Base-by-base conservation (phyloP, 1,139 yeast species). In the Kodamaea derodonti region DNA sequence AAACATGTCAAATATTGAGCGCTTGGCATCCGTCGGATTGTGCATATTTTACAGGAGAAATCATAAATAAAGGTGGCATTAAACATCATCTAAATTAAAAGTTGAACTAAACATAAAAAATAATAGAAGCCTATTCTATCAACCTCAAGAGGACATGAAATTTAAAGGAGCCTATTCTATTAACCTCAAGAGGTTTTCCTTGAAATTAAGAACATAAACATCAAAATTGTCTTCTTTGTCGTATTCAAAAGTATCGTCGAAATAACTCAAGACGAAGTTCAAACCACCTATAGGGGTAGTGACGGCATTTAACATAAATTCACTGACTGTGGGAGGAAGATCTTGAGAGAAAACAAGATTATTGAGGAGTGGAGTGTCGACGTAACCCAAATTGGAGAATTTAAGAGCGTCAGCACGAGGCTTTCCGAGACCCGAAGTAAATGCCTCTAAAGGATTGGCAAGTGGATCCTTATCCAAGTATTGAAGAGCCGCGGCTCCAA, bases 291-390 rank as follows among this genome's bases (percentile, higher is more conserved):
- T 16, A 1, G 54, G 42, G 1, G 69, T 58, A n/a, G 67, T 56
- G 4, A 66, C 48, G 8, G 60, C 50, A 37, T 48, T 58, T 16
- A 66, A 39, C 57, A 62, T 57, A 37, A 66, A 62, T 24, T 68
- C 72, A 7, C 66, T 45, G 1, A 68, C 64, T 2, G 50, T 42
- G 1, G 68, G 60, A 2, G 69, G 60, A 33, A 65, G 34, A 38
- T 65, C 69, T 40, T 68, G 74, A 1, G 66, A 49, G 41, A 68
- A 68, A 1, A 62, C 46, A 50, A 66, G 43, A 35, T 66, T 58
- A 1, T 41, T 46, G 12, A 68, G 51, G n/a, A 27, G 33, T 3
- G 40, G 39, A 3, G 33, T 17, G 31, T 52, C 52, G 15, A 60
- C 47, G 4, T 56, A 41, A 2, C 75, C 75, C 40, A 69, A 50